Percentiles rank a stretch among this genome's conserved stretches.
Evolutionary conservation across 2,329 filamentous ascomycete species (phyloP).

Genomic region (Colletotrichum sp.): DNA sequence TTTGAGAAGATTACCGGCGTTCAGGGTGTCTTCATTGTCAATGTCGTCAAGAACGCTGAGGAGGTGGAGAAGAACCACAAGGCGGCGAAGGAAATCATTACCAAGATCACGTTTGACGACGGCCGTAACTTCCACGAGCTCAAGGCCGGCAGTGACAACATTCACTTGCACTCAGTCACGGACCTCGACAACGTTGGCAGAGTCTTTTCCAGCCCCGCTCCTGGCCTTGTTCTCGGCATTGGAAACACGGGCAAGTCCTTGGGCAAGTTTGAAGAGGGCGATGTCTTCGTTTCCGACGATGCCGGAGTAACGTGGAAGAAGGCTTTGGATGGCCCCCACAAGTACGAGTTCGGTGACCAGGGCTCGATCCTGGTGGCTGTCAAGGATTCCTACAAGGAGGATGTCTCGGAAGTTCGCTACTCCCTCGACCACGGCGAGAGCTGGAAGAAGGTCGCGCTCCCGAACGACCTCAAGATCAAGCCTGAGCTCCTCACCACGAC

Average conservation of each 20-base stretch:
- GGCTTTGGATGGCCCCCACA: constrained; percentile 80
- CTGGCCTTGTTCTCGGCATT: constrained; percentile 91
- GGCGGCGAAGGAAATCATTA: constrained; percentile 71
- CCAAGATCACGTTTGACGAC: constrained; percentile 93
- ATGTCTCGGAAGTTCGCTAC: constrained; percentile 67
- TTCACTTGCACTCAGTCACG: constrained; percentile 94
- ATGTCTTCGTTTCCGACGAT: constrained; percentile 89
- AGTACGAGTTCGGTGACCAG: constrained; percentile 95
- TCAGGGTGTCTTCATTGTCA: constrained; percentile 90
- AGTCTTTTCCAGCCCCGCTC: constrained; percentile 92
- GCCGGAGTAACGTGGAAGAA: constrained; percentile 85
- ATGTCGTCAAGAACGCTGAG: constrained; percentile 85
- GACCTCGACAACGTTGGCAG: constrained; percentile 81
- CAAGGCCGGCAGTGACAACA: constrained; percentile 67
- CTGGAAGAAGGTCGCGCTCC: constrained; percentile 77
- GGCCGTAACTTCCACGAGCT: constrained; percentile 83
- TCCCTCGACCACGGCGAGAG: constrained; percentile 88
- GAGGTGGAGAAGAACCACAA: constrained; percentile 64
- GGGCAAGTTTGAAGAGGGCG: constrained; percentile 72
- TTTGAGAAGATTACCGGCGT: constrained; percentile 94
- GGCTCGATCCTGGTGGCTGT: constrained; percentile 88
- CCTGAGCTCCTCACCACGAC: constrained; percentile 84
- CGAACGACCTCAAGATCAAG: constrained; percentile 68
- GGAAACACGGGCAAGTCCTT: constrained; percentile 86
- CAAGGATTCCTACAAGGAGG: constrained; percentile 70